Evolutionary conservation across 768 basidiomycete species (phyloP).

Genomic region (Lactarius evosmus): DNA sequence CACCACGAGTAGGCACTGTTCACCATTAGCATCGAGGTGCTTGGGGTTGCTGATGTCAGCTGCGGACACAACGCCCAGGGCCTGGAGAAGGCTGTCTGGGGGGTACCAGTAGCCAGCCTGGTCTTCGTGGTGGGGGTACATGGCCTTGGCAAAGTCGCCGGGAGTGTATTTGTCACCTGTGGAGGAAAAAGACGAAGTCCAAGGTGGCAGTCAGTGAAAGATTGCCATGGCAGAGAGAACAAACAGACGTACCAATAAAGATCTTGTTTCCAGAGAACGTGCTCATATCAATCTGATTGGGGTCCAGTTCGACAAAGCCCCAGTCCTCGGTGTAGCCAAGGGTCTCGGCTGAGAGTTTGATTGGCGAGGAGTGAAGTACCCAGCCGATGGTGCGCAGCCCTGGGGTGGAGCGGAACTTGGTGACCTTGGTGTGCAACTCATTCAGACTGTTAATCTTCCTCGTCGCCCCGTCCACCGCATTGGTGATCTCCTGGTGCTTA

Average conservation of each 20-base stretch:
- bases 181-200: slow-evolving; percentile 16
- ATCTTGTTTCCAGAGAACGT: slow-evolving; percentile 33
- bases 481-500: slow-evolving; percentile 30
- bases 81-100: slow-evolving; percentile 29
- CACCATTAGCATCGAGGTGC: slow-evolving; percentile 28
- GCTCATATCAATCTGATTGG: slow-evolving; percentile 32
- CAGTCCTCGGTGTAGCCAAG: slow-evolving; percentile 32
- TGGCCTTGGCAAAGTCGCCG: slow-evolving; percentile 29
- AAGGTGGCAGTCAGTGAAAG: slow-evolving; percentile 22
- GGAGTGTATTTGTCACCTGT: slow-evolving; percentile 32
- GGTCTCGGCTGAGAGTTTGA: slow-evolving; percentile 31
- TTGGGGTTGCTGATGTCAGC: slow-evolving; percentile 29
- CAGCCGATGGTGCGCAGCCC: slow-evolving; percentile 36
- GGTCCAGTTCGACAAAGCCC: slow-evolving; percentile 32
- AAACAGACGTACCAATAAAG: slow-evolving; percentile 33
- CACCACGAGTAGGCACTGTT: slow-evolving; percentile 30
- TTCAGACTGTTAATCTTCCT: slow-evolving; percentile 31
- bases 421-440: slow-evolving; percentile 33
- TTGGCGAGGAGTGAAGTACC: slow-evolving; percentile 34
- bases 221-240: slow-evolving; percentile 22
- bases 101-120: slow-evolving; percentile 29
- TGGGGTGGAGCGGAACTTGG: slow-evolving; percentile 28
- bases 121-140: slow-evolving; percentile 32
- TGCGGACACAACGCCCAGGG: slow-evolving; percentile 25
- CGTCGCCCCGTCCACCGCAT: slow-evolving; percentile 28